These are phyloP conservation scores for Chrysopogon serrulatus DNA, from an alignment of 176 grass and related monocot genomes.

Conservation along the genomic window DNA sequence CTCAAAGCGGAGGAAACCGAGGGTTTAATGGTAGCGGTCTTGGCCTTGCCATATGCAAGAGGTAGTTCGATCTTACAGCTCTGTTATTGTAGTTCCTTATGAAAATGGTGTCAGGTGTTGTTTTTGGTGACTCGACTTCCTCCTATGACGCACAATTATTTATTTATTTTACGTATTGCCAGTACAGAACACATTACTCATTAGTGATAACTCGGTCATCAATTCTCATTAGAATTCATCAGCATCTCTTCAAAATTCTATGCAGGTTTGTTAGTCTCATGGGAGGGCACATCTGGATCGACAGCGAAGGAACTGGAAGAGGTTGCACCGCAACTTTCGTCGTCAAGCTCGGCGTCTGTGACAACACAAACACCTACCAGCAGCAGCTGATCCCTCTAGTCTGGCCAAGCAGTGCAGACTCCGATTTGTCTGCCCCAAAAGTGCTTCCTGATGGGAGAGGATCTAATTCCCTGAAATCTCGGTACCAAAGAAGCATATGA, in stretches of 20 bases:
- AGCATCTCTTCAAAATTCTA: not conserved
- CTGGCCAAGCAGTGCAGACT: constrained; percentile 40
- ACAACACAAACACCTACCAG: constrained; percentile 51
- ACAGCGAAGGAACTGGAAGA: constrained; percentile 88
- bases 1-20: constrained; percentile 52
- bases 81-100: not conserved
- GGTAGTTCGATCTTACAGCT: constrained; percentile 27
- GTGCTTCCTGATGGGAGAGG: constrained; percentile 39
- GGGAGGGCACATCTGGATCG: constrained; percentile 96
- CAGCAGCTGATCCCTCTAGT: constrained; percentile 50
- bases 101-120: constrained; percentile 8
- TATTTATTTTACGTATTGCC: not conserved
- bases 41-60: constrained; percentile 81
- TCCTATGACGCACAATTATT: not conserved
- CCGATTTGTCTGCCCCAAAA: constrained; percentile 15
- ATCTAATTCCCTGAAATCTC: constrained; percentile 35
- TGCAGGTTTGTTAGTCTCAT: constrained; percentile 87
- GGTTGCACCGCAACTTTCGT: constrained; percentile 80
- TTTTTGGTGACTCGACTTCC: constrained; percentile 19
- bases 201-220: not conserved
- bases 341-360: constrained; percentile 64
- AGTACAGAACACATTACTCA: not conserved
- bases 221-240: not conserved
- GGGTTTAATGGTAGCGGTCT: constrained; percentile 74
- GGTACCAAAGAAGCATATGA: constrained; percentile 85